These are phyloP conservation scores for Amaranthus cruentus DNA, from an alignment of 148 eudicot genomes.

Conservation along the genomic window DNA sequence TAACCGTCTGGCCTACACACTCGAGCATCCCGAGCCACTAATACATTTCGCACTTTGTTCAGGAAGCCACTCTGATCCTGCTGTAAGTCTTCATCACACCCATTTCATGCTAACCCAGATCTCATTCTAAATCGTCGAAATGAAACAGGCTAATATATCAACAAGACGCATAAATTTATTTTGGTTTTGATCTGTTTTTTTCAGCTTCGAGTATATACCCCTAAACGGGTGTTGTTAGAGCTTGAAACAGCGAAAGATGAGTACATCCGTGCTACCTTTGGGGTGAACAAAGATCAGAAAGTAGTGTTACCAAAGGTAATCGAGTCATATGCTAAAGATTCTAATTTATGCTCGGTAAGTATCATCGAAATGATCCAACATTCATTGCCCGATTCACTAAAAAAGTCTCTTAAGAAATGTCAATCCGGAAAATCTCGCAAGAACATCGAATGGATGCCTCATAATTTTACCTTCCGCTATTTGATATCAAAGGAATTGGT, in stretches of 20 bases:
- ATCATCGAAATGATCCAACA: conserved; percentile 73
- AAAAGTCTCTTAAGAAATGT: conserved; percentile 63
- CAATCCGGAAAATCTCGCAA: conserved; percentile 53
- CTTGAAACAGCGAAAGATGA: conserved; percentile 94
- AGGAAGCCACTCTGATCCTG: conserved; percentile 97
- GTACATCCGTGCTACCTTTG: conserved; percentile 93
- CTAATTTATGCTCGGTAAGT: conserved; percentile 51
- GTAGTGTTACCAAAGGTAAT: conserved; percentile 66
- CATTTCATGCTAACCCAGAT: background rate
- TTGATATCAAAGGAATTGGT: conserved; percentile 68
- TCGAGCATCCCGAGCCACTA: conserved; percentile 89
- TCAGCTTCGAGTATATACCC: conserved; percentile 85
- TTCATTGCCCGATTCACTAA: conserved; percentile 64
- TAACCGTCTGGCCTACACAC: conserved; percentile 62
- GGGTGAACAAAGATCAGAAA: conserved; percentile 72
- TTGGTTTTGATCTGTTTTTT: background rate
- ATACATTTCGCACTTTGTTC: conserved; percentile 83
- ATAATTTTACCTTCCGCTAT: conserved; percentile 75
- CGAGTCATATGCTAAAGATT: conserved; percentile 74
- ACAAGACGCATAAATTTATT: too few species aligned
- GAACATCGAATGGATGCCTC: conserved; percentile 73
- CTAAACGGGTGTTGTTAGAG: conserved; percentile 69
- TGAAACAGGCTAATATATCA: too few species aligned
- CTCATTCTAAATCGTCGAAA: background rate
- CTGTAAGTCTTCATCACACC: conserved; percentile 41